Percentiles rank a stretch among this genome's conserved stretches.
phyloP scores from a whole-genome alignment of 2,329 filamentous ascomycete genomes.

The Xylariaceae sp. region DNA sequence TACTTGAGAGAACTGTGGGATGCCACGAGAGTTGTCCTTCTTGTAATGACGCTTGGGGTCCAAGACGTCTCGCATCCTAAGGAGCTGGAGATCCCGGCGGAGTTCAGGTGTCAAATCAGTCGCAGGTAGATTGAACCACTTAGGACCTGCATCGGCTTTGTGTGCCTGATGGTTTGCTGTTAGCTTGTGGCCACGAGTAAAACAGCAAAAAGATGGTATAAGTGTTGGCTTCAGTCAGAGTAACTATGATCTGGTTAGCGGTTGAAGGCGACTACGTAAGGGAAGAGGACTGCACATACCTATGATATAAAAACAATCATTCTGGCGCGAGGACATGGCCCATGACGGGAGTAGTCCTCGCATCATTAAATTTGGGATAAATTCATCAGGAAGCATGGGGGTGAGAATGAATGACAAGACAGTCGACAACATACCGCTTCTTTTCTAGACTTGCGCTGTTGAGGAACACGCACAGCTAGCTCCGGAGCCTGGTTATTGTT shows the following conservation, averaged over 20 bases:
- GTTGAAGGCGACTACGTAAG: background rate
- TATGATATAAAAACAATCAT: constrained; percentile 40
- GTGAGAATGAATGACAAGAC: background rate
- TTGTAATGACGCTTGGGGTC: constrained; percentile 79
- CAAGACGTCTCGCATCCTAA: constrained; percentile 65
- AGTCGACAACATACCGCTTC: constrained; percentile 29
- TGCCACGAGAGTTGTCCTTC: constrained; percentile 68
- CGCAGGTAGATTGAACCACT: constrained; percentile 85
- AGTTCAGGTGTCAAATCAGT: constrained; percentile 80
- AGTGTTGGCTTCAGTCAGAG: constrained; percentile 49
- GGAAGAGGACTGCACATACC: constrained; percentile 8
- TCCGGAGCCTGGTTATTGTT: constrained; percentile 15
- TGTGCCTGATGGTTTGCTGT: constrained; percentile 27
- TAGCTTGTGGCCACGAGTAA: constrained; percentile 4
- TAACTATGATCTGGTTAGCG: constrained; percentile 60
- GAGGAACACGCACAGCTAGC: constrained; percentile 28
- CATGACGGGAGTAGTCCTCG: constrained; percentile 74
- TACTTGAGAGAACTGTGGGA: constrained; percentile 81
- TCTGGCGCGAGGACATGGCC: constrained; percentile 63
- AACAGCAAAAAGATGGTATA: background rate
- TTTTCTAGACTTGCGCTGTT: constrained; percentile 28
- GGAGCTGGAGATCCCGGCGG: constrained; percentile 81
- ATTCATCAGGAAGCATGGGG: constrained; percentile 63
- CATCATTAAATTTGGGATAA: constrained; percentile 68
- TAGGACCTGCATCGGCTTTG: constrained; percentile 61